Base-by-base conservation (phyloP, 1,284 basidiomycete species). In the Entoloma clypeatum region DNA sequence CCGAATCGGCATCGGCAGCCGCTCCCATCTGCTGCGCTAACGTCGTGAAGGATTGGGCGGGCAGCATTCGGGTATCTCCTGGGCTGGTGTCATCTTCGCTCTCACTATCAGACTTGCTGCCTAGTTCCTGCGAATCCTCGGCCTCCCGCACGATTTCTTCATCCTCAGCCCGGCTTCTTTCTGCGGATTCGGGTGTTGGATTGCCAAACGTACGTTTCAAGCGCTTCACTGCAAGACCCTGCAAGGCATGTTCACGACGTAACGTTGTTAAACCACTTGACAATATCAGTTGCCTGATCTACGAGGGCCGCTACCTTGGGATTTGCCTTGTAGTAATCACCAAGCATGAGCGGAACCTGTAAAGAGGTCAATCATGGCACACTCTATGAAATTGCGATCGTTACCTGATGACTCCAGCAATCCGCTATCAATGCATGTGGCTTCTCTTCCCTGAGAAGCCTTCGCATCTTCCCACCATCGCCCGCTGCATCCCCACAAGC, bases 211-310 rank as follows among this genome's bases (percentile, higher is more conserved):
- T 29, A 10, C 10, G 27, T 29, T 29, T 29, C 27, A 29, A 10
- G 27, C 16, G 27, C 27, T 29, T 29, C 5, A 29, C 27, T 29
- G 27, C 27, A 29, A 29, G 5, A 5, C 27, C 27, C 27, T 29
- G 5, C 27, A 4, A 10, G 10, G 27, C 27, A 5, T 29, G 27
- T 10, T 29, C 16, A 10, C 27, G 10, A 5, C 27, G 10, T 29
- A 29, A 29, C 10, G 14, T 41, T 45, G 19, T 45, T 45, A n/a
- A 41, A 41, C 35, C 29, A 45, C 17, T 45, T 45, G 4, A 41
- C 31, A 27, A 42, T 36, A 24, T 46, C 27, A 1, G 30, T 23
- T 30, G 23, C 31, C 16, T 35, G 24, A 35, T 42, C 36, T 16
- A 46, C 23, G 6, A 46, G 27, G 19, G 8, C 18, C 7, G 13